A percentile compares a stretch with the other conserved stretches of the same genome.
Conservation (phyloP, 495 filamentous ascomycete species). For the Neurospora africana region DNA sequence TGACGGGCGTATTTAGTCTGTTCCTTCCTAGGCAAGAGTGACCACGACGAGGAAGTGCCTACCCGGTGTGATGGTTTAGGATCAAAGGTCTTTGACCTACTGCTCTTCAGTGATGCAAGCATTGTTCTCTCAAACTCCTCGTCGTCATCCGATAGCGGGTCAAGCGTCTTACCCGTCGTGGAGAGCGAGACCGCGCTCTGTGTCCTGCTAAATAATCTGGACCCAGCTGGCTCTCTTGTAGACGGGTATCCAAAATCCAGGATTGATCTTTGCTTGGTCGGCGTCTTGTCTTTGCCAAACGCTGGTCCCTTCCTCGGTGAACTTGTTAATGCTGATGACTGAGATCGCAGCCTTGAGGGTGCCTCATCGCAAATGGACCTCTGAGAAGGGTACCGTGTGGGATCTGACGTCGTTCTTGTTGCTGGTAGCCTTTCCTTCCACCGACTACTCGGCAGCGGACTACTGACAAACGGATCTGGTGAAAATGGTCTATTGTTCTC, state of each 20-base stretch:
- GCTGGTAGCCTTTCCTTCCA: background rate
- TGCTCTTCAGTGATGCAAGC: background rate
- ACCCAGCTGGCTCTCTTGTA: background rate
- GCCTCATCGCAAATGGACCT: background rate
- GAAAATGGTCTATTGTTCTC: constrained; percentile 11
- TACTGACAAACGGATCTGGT: constrained; percentile 27
- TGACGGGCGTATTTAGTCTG: background rate
- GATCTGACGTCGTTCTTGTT: background rate
- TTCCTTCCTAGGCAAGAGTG: background rate
- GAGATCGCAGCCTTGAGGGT: background rate
- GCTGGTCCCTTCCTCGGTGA: constrained; percentile 1
- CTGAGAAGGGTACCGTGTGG: background rate
- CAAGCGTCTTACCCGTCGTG: background rate
- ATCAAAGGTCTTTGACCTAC: background rate
- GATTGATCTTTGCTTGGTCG: constrained; percentile 8
- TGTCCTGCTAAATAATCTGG: background rate
- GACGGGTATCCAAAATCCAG: constrained; percentile 5
- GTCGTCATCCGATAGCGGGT: constrained; percentile 7
- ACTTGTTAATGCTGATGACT: background rate
- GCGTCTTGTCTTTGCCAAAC: background rate
- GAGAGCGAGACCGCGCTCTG: background rate
- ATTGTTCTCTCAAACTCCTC: constrained; percentile 4
- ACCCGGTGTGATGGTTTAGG: background rate
- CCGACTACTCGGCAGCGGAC: constrained; percentile 1
- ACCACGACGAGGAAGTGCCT: background rate